Conservation (phyloP, 768 basidiomycete species). For the Daedalea quercina region DNA sequence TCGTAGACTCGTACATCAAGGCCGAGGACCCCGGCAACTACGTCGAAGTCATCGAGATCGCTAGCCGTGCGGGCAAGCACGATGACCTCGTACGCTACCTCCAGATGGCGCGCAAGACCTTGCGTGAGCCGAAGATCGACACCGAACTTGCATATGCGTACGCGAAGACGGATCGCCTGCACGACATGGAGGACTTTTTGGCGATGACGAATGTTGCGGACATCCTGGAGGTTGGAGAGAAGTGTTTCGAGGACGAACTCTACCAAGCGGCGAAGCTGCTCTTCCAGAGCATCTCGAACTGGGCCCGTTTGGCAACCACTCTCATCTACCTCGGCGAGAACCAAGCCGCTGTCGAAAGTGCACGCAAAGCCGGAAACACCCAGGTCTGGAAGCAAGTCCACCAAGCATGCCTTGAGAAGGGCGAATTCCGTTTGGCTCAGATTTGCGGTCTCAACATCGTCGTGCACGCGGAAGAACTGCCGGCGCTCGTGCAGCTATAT, state of each 20-base stretch:
- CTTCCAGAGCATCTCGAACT: constrained; percentile 97
- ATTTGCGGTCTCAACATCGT: constrained; percentile 98
- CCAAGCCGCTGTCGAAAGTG: constrained; percentile 96
- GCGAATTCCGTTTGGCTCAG: constrained; percentile 95
- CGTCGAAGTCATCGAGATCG: constrained; percentile 91
- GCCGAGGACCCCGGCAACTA: constrained; percentile 94
- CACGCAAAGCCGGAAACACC: constrained; percentile 98
- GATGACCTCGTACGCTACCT: constrained; percentile 94
- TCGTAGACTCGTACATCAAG: constrained; percentile 91
- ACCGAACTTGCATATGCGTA: constrained; percentile 98
- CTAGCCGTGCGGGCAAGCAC: constrained; percentile 86
- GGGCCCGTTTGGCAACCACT: constrained; percentile 96
- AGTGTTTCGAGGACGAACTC: constrained; percentile 96
- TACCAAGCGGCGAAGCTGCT: constrained; percentile 96
- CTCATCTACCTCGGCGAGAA: constrained; percentile 98
- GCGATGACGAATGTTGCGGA: constrained; percentile 98
- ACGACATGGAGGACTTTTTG: constrained; percentile 99
- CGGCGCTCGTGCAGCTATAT: constrained; percentile 71
- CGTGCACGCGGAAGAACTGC: constrained; percentile 88
- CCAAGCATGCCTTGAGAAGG: constrained; percentile 95
- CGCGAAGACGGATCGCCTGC: constrained; percentile 93
- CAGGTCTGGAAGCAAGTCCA: constrained; percentile 99
- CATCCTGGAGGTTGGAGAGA: constrained; percentile 94
- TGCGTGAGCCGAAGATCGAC: constrained; percentile 96
- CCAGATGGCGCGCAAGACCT: constrained; percentile 96